Evolutionary conservation across 2,329 filamentous ascomycete species (phyloP).

Genomic region (Sphaceloma murrayae): DNA sequence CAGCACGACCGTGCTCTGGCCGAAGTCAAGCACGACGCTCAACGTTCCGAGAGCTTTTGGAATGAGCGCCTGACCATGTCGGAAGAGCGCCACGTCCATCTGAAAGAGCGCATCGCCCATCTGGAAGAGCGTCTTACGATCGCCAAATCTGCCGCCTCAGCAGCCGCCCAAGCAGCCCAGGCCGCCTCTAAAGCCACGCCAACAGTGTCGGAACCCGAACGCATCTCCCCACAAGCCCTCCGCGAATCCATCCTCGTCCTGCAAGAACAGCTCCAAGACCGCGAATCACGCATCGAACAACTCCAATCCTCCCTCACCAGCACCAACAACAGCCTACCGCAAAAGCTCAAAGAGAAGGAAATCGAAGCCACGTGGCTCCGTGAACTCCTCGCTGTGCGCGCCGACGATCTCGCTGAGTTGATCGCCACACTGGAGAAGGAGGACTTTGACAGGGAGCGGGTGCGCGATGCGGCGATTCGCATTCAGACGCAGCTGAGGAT

Average conservation of each 20-base stretch:
- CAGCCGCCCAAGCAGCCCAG: constrained; percentile 59
- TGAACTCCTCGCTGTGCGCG: constrained; percentile 80
- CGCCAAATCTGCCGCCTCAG: constrained; percentile 74
- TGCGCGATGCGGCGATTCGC: constrained; percentile 85
- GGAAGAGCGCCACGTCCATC: constrained; percentile 72
- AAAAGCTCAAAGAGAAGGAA: constrained; percentile 81
- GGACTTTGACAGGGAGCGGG: constrained; percentile 61
- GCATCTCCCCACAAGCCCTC: constrained; percentile 86
- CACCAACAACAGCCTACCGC: constrained; percentile 65
- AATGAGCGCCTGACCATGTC: constrained; percentile 73
- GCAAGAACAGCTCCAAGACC: constrained; percentile 92
- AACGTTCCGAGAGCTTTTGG: constrained; percentile 68
- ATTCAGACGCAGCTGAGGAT: constrained; percentile 92
- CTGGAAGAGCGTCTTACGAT: constrained; percentile 88
- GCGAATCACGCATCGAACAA: constrained; percentile 79
- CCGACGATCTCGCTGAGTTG: constrained; percentile 87
- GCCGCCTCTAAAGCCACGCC: constrained; percentile 21
- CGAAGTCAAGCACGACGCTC: constrained; percentile 63
- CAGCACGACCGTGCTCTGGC: constrained; percentile 45
- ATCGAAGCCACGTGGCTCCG: constrained; percentile 93
- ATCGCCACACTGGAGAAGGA: constrained; percentile 68
- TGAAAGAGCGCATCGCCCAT: constrained; percentile 74
- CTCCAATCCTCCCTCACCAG: constrained; percentile 63
- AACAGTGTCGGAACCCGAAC: constrained; percentile 52
- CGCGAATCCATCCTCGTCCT: constrained; percentile 93